Percentiles rank a stretch among this genome's conserved stretches.
Conservation (phyloP, 345 rosid genomes). For the Rubroshorea leprosula region DNA sequence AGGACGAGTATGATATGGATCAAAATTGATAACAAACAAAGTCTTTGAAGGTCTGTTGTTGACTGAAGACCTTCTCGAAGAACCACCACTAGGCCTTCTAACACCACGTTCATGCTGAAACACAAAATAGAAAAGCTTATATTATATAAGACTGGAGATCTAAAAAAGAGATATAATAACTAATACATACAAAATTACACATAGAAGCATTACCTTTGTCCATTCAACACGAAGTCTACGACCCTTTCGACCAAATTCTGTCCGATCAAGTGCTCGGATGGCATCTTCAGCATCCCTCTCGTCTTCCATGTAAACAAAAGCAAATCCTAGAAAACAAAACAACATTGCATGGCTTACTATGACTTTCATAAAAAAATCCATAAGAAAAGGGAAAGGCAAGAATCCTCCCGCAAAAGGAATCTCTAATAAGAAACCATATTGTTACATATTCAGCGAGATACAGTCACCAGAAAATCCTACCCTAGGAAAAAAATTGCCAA, state of each 20-base stretch:
- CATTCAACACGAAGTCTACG: constrained; percentile 96
- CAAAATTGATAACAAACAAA: constrained; percentile 89
- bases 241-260: constrained; percentile 84
- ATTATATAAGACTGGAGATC: neutral
- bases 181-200: neutral
- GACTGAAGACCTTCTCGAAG: constrained; percentile 57
- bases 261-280: constrained; percentile 78
- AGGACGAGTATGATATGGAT: constrained; percentile 72
- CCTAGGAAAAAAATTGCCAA: constrained; percentile 35
- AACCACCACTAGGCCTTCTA: constrained; percentile 45
- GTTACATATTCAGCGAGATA: constrained; percentile 24
- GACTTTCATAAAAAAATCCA: neutral
- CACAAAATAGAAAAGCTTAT: constrained; percentile 4
- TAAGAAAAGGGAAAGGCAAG: constrained; percentile 13
- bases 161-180: neutral
- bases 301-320: constrained; percentile 92
- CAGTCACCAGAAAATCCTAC: constrained; percentile 27
- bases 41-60: constrained; percentile 81
- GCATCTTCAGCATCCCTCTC: constrained; percentile 98
- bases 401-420: constrained; percentile 35
- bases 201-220: constrained; percentile 60
- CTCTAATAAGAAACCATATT: constrained; percentile 23
- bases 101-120: constrained; percentile 74
- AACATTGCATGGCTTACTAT: neutral
- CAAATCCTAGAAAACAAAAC: constrained; percentile 52